Evolutionary conservation across 108 stramenopile species (phyloP), one percentile per base, ranked within the genome.

Genomic region (Cyclostephanos tholiformis): DNA sequence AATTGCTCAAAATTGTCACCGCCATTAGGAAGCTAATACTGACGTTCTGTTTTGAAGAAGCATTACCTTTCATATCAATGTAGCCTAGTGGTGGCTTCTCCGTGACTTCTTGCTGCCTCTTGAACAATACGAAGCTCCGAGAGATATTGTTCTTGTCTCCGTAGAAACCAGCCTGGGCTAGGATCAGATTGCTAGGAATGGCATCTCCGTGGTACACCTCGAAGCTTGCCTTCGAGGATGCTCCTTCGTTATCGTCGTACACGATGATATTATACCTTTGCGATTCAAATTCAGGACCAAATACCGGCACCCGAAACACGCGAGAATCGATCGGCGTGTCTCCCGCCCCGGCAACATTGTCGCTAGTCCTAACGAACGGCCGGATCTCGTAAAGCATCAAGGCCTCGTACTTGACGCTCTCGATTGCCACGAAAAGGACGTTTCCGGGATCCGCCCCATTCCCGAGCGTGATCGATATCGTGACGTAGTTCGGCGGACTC

Each of bases 241-340:
- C 51, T 39, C 44, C 72, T 19, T 71, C 67, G 38, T 80, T 80
- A 46, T 74, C 73, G 50, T 80, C 79, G 39, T 69, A 69, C 49
- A 74, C 63, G 12, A 80, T 74, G 13, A 80, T 48, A 58, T 70
- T 80, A 50, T 80, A 80, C 50, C 69, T 48, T 50, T 74, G 79
- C 22, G 57, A 49, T 41, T 74, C n/a, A 49, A 74, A 80, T 52
- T 74, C 73, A 4, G n/a, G 57, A 23, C 73, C 79, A 59, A 80
- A 80, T 7, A 80, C 69, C 8, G 79, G 79, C 13, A 80, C 79
- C 51, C 52, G 41, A 43, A 70, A 80, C 32, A 64, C 60, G 35
- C 23, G 65, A 23, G 79, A 53, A 32, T 79, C 67, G 23, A 73
- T 13, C 30, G 36, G 7, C 22, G 61, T 69, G 5, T 25, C 48